Evolutionary conservation across 495 filamentous ascomycete genomes (phyloP), one percentile per base, ranked within the genome.

Genomic region (Aspergillus incahuasiensis): DNA sequence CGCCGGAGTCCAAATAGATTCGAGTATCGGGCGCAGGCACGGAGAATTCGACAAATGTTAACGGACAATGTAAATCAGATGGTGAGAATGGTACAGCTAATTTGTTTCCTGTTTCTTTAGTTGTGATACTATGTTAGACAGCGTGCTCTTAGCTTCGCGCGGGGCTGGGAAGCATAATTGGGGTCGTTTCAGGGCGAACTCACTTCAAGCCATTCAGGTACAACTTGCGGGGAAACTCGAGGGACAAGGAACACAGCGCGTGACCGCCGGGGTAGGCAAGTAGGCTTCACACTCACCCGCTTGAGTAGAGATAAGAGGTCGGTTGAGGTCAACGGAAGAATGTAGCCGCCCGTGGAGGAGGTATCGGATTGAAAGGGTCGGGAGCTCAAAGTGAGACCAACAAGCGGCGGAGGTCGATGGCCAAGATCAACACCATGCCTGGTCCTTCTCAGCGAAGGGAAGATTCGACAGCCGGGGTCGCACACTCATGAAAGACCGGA

Each of bases 301-400:
- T 48, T 21, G 48, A 59, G 35, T 9, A 34, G 41, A 39, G 44
- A 22, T 52, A 48, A 18, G 13, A 48, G 38, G 21, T 49, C 38
- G 43, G 50, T 22, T 53, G 12, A 38, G 41, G 46, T 20, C 34
- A 15, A 30, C 42, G 24, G 24, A 34, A 44, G 20, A 39, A 54
- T 41, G 61, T 43, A 60, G 46, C 32, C 54, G 56, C 52, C 58
- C 41, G 64, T 46, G 61, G 57, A 40, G 48, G 57, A 46, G 52
- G 41, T 48, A 52, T 56, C 35, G 56, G 59, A 49, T 51, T 58
- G 54, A 59, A 58, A 58, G 48, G 48, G 62, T 60, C 60, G 64
- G 8, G 41, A 67, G 58, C 60, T 65, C 59, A 65, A 58, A 61
- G 61, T 64, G 63, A 69, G 64, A 69, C 64, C 60, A 68, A 66